Percentiles rank a stretch among this genome's conserved stretches.
Conservation (phyloP, 1,139 yeast genomes). For the Yamadazyma trypodendri region DNA sequence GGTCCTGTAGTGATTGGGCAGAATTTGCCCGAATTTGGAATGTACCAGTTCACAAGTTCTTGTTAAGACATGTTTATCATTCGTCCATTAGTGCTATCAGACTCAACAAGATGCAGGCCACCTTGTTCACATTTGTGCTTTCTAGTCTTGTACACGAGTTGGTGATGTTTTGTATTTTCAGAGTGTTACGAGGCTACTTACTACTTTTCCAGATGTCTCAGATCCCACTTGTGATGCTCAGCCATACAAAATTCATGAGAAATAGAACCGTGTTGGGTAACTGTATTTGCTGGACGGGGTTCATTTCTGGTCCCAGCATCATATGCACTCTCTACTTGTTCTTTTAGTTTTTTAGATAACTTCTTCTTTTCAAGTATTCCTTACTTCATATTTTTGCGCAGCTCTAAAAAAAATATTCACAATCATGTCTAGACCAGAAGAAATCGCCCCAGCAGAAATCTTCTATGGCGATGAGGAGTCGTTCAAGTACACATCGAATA, state of each 20-base stretch:
- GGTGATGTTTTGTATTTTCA: conserved; percentile 87
- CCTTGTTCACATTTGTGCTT: conserved; percentile 75
- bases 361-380: too few relatives aligned
- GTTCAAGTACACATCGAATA: conserved; percentile 81
- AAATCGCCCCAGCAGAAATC: conserved; percentile 95
- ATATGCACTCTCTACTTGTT: conserved; percentile 83
- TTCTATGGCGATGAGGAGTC: conserved; percentile 92
- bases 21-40: conserved; percentile 95
- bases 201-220: conserved; percentile 82
- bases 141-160: conserved; percentile 86
- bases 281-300: conserved; percentile 87
- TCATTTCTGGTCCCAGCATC: conserved; percentile 85
- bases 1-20: conserved; percentile 95
- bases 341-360: conserved; percentile 40
- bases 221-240: conserved; percentile 60
- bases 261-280: conserved; percentile 68
- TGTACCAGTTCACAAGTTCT: conserved; percentile 87
- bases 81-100: conserved; percentile 78
- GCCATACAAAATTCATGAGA: conserved; percentile 51
- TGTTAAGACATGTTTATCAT: conserved; percentile 91
- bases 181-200: conserved; percentile 75
- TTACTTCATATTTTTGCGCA: too few relatives aligned
- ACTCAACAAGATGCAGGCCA: conserved; percentile 65
- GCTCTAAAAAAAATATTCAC: neutral
- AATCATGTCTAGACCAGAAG: conserved; percentile 95